Evolutionary conservation across 2,329 filamentous ascomycete genomes (phyloP), one percentile per base, ranked within the genome.

Genomic region (Aspergillus costaricaensis): DNA sequence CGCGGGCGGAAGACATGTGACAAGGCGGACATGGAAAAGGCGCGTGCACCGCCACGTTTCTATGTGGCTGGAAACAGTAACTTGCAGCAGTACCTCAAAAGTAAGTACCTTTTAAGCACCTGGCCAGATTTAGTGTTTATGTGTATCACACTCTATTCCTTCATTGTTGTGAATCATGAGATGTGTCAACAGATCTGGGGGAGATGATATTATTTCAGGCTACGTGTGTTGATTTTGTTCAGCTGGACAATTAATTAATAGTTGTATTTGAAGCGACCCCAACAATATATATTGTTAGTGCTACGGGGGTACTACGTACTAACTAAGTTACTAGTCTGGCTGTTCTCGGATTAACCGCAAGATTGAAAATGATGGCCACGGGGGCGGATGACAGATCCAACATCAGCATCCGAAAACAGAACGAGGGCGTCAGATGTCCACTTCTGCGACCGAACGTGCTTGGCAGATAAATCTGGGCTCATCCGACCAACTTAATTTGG

Each of bases 1-100:
- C 25, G 17, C 47, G 25, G 25, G 25, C 47, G 47, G 47, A 50
- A 23, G 53, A 57, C 57, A 59, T 59, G 60, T 62, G 57, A 62
- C 39, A 27, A 47, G 54, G 47, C 44, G 27, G 27, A 30, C 43
- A 36, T 38, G 23, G n/a, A 36, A 44, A 19, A 30, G 23, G 53
- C 21, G 19, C 15, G 7, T 30, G 49, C 57, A 62, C 60, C 57
- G 60, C 60, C 60, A 62, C 57, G 5, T 36, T 9, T 7, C 1
- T 53, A 3, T 57, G 57, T 59, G 60, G 60, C 60, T 62, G 47
- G 41, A 54, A 50, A 49, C 43, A 15, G 17, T 49, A 27, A 19
- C 17, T 27, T 27, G 6, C 25, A 15, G 17, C 8, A 14, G 15
- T 25, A 25, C 25, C n/a, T 14, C 23, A 7, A 12, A 21, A 19